phyloP scores from a whole-genome alignment of 2,329 filamentous ascomycete species.

The Aspergillus novofumigatus region DNA sequence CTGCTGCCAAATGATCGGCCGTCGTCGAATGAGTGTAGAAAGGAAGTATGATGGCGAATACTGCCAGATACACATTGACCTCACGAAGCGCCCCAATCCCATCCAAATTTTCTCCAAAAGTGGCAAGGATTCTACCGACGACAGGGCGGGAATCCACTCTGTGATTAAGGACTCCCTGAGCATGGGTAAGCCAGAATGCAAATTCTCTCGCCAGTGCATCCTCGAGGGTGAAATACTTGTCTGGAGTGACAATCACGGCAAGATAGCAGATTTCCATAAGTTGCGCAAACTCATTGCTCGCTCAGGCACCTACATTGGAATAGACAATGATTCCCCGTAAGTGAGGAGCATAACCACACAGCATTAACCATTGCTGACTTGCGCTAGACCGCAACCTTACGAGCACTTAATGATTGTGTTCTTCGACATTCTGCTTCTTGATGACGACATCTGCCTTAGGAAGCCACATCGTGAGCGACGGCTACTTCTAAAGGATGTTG shows the following conservation, averaged over 20 bases:
- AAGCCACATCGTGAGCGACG: slow-evolving; percentile 40
- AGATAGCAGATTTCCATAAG: slow-evolving; percentile 72
- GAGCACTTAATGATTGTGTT: slow-evolving; percentile 60
- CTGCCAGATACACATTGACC: slow-evolving; percentile 79
- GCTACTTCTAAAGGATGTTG: slow-evolving; percentile 54
- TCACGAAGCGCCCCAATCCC: slow-evolving; percentile 49
- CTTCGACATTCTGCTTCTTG: slow-evolving; percentile 57
- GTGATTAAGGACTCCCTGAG: slow-evolving; percentile 62
- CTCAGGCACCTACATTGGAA: slow-evolving; percentile 66
- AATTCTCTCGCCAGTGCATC: slow-evolving; percentile 64
- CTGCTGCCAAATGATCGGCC: slow-evolving; percentile 61
- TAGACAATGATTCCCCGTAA: slow-evolving; percentile 64
- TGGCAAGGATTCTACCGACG: slow-evolving; percentile 78
- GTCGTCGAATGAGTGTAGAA: slow-evolving; percentile 66
- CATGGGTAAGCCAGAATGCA: slow-evolving; percentile 56
- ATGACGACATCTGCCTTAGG: slow-evolving; percentile 50
- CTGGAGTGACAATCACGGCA: slow-evolving; percentile 63
- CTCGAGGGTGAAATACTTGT: slow-evolving; percentile 80
- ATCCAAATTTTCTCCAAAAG: slow-evolving; percentile 90
- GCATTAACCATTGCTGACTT: slow-evolving; percentile 12
- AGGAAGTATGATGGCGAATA: slow-evolving; percentile 86
- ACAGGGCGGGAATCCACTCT: slow-evolving; percentile 60
- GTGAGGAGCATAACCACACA: slow-evolving; percentile 18
- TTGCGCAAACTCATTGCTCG: slow-evolving; percentile 75
- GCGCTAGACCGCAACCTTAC: slow-evolving; percentile 41